Percentiles rank a stretch among this genome's conserved stretches.
These are phyloP conservation scores for Mycena albidolilacea DNA, from an alignment of 768 basidiomycete species.

Conservation along the genomic window DNA sequence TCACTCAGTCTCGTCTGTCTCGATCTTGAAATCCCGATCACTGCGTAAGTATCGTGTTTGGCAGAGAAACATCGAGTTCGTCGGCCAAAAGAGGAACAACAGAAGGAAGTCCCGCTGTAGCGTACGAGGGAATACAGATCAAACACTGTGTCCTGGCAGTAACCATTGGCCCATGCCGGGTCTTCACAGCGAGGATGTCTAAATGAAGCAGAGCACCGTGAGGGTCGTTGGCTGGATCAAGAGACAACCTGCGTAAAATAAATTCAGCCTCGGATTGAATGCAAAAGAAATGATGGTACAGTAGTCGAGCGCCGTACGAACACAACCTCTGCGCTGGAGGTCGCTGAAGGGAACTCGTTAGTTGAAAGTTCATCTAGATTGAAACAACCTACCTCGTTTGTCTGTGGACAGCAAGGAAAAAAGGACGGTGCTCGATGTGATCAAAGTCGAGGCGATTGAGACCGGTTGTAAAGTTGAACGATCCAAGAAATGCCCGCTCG, in stretches of 20 bases:
- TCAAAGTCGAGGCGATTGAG: conserved; percentile 91
- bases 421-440: conserved; percentile 91
- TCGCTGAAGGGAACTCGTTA: conserved; percentile 63
- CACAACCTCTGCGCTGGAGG: conserved; percentile 89
- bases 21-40: conserved; percentile 79
- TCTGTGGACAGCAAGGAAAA: conserved; percentile 91
- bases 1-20: conserved; percentile 78
- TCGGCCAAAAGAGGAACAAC: conserved; percentile 88
- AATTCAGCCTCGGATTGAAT: background rate
- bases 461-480: conserved; percentile 89
- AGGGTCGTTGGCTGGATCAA: conserved; percentile 92
- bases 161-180: conserved; percentile 88
- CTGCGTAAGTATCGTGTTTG: conserved; percentile 69
- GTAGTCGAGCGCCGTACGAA: conserved; percentile 92
- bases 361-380: background rate
- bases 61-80: conserved; percentile 81
- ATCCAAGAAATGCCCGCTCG: conserved; percentile 89
- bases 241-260: conserved; percentile 50
- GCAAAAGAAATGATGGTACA: conserved; percentile 64
- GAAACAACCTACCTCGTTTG: conserved; percentile 77
- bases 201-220: conserved; percentile 89
- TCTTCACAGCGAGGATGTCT: conserved; percentile 88
- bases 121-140: conserved; percentile 62
- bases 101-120: conserved; percentile 82
- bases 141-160: conserved; percentile 76